Evolutionary conservation across 2,329 filamentous ascomycete genomes (phyloP).

Genomic region (Neofusicoccum cordaticola): DNA sequence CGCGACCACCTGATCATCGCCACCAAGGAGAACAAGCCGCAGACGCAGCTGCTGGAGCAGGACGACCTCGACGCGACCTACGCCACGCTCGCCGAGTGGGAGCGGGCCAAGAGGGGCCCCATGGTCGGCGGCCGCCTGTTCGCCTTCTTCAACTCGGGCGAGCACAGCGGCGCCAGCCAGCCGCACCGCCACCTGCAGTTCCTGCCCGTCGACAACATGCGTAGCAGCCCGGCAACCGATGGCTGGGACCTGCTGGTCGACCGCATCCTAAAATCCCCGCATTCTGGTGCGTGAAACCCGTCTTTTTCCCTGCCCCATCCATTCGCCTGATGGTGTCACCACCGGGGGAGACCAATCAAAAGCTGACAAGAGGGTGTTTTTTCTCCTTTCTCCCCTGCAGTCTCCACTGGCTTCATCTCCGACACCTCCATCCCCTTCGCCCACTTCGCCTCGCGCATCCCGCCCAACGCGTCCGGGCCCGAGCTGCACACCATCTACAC

Average conservation of each 20-base stretch:
- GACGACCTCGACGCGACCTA: slow-evolving; percentile 61
- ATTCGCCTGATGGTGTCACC: too few species aligned
- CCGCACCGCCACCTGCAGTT: slow-evolving; percentile 71
- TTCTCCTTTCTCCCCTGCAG: not conserved
- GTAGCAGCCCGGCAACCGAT: slow-evolving; percentile 42
- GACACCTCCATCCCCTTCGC: slow-evolving; percentile 47
- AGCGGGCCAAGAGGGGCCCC: slow-evolving; percentile 27
- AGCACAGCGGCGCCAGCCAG: slow-evolving; percentile 68
- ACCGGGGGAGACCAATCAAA: too few species aligned
- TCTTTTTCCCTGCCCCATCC: not conserved
- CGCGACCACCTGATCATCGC: slow-evolving; percentile 70
- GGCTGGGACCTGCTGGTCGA: slow-evolving; percentile 54
- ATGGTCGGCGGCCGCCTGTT: slow-evolving; percentile 47
- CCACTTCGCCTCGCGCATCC: slow-evolving; percentile 47
- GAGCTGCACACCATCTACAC: slow-evolving; percentile 35
- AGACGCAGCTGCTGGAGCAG: slow-evolving; percentile 61
- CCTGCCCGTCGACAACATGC: slow-evolving; percentile 64
- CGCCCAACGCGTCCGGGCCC: slow-evolving; percentile 37
- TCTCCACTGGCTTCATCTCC: slow-evolving; percentile 24
- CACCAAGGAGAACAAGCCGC: slow-evolving; percentile 61
- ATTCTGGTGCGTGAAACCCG: slow-evolving; percentile 2
- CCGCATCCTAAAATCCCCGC: slow-evolving; percentile 26
- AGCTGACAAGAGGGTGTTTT: not conserved
- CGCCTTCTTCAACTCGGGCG: slow-evolving; percentile 69
- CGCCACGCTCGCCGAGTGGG: slow-evolving; percentile 60